A percentile compares a stretch with the other conserved stretches of the same genome.
phyloP scores from a whole-genome alignment of 2,329 filamentous ascomycete species.

The Epichloe sibirici region DNA sequence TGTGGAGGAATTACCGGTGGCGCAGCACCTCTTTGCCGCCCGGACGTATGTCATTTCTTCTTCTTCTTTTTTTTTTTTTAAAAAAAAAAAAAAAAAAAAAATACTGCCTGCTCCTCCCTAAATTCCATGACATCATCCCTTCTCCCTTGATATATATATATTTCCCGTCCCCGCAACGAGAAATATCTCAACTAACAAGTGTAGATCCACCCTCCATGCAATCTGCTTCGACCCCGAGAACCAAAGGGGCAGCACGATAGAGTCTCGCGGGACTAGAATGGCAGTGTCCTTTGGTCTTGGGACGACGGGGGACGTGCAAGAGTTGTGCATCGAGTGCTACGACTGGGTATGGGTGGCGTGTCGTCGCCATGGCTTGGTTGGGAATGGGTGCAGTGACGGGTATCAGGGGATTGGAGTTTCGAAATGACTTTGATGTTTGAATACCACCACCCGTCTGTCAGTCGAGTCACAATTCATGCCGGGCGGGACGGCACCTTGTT shows the following conservation, averaged over 20 bases:
- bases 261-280: slow-evolving; percentile 17
- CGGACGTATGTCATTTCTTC: slow-evolving; percentile 15
- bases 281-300: slow-evolving; percentile 13
- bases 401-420: no score
- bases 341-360: no score
- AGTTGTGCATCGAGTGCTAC: not conserved
- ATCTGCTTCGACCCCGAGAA: slow-evolving; percentile 22
- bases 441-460: no score
- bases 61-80: not conserved
- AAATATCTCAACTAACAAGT: not conserved
- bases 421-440: no score
- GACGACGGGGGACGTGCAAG: not conserved
- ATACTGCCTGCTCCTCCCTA: no score
- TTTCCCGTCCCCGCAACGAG: no score
- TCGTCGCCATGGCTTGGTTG: no score
- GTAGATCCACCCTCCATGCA: slow-evolving; percentile 14
- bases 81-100: no score
- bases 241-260: slow-evolving; percentile 14
- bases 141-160: no score
- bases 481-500: no score
- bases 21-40: slow-evolving; percentile 7
- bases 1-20: slow-evolving; percentile 18
- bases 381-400: no score
- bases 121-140: not conserved
- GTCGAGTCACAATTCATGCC: no score